Conservation (phyloP, 495 filamentous ascomycete genomes). For the Aspergillus baeticus region DNA sequence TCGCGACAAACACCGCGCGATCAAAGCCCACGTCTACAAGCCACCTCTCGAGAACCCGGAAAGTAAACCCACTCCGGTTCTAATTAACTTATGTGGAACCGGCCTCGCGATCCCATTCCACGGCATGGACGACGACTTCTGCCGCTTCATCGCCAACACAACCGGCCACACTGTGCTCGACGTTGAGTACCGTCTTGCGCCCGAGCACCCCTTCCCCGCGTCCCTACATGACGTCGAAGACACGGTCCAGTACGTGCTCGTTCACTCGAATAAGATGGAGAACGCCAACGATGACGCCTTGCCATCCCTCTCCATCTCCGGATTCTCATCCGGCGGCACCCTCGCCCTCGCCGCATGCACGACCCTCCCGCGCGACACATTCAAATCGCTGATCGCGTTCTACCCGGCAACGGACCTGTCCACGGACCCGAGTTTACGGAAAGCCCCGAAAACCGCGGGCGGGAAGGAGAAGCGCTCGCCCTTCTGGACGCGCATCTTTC, state of each 20-base stretch:
- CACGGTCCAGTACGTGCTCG: slow-evolving; percentile 31
- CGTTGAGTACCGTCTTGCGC: slow-evolving; percentile 74
- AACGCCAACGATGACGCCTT: no score
- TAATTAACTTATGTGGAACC: slow-evolving; percentile 46
- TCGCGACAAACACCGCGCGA: slow-evolving; percentile 39
- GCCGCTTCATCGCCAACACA: slow-evolving; percentile 30
- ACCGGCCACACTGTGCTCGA: slow-evolving; percentile 43
- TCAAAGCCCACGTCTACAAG: slow-evolving; percentile 45
- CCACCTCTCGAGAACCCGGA: slow-evolving; percentile 18
- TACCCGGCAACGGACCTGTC: slow-evolving; percentile 40
- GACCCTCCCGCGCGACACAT: slow-evolving; percentile 37
- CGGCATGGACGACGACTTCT: slow-evolving; percentile 42
- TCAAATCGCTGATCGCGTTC: slow-evolving; percentile 39
- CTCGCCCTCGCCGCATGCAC: slow-evolving; percentile 36
- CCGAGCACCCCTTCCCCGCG: slow-evolving; percentile 73
- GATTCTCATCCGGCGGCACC: slow-evolving; percentile 46
- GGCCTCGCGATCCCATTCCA: slow-evolving; percentile 42
- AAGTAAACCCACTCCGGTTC: slow-evolving; percentile 30
- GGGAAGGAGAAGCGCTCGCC: slow-evolving; percentile 21
- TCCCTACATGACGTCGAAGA: slow-evolving; percentile 68
- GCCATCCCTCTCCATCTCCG: slow-evolving; percentile 45
- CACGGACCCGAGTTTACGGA: slow-evolving; percentile 18
- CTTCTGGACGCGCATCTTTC: slow-evolving; percentile 26
- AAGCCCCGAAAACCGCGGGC: slow-evolving; percentile 21
- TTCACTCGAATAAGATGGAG: slow-evolving; percentile 32